Evolutionary conservation across 805 yeast species (phyloP), one percentile per base, ranked within the genome.

Genomic region (Scheffersomyces stipitis): DNA sequence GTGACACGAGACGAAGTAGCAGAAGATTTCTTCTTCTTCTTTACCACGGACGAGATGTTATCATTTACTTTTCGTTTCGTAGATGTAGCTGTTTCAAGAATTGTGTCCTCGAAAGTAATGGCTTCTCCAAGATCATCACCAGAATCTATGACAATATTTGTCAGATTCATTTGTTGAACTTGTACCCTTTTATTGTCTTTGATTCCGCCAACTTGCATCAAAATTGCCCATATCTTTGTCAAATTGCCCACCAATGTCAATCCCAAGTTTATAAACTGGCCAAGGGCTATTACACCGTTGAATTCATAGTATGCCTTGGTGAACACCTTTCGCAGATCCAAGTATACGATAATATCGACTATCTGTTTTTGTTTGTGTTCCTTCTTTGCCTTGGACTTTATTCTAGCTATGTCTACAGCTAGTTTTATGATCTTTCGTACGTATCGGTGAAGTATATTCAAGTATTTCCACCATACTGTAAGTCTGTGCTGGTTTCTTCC

Each of bases 181-280:
- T 17, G 15, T 15, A n/a, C 14, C n/a, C n/a, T n/a, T n/a, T n/a
- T n/a, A n/a, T n/a, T 23, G 28, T 29, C 17, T 14, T 38, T 27
- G 2, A 42, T 41, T 12, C 58, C 63, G 10, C 49, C 45, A 8
- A 59, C 40, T 17, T 37, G 46, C 16, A 23, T 40, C 40, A 50
- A 49, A 18, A 45, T 33, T 14, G 39, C 26, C 38, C 67, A 56
- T 7, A 85, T 48, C 35, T 72, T 68, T 2, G 84, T 72, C 26
- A 78, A 47, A 14, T 65, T 35, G 0, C 85, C 95, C 3, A 86
- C 51, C 27, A 87, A 57, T 0, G 84, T 76, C 44, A 88, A 71
- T 2, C 95, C 96, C 9, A 88, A 55, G 1, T 81, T 74, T 5
- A 86, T 70, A 51, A 84, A 88, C 52, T 89, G 95, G 0, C 90